Evolutionary conservation across 768 basidiomycete genomes (phyloP).

Genomic region (Calocera cornea): DNA sequence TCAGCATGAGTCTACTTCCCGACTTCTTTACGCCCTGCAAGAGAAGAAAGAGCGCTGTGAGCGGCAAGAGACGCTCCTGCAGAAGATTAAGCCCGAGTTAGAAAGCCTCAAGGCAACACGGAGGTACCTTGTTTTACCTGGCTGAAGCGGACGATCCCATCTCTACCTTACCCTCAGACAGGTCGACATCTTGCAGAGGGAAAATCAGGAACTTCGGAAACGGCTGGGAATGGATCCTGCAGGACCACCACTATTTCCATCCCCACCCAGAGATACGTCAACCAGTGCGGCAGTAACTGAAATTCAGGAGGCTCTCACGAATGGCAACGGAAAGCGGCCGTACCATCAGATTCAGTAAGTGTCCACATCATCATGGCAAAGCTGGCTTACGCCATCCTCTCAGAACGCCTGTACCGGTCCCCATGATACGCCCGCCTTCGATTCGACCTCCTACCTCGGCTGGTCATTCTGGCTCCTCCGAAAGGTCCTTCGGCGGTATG

Average conservation of each 20-base stretch:
- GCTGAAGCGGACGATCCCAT: not conserved
- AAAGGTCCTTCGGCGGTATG: not conserved
- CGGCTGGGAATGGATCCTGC: not conserved
- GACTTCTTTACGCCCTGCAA: not conserved
- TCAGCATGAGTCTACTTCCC: not conserved
- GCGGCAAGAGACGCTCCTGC: not conserved
- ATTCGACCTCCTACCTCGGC: not conserved
- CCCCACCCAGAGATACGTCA: not conserved
- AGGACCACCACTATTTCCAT: not conserved
- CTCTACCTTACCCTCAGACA: not conserved
- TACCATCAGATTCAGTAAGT: not conserved
- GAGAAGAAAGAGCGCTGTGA: not conserved
- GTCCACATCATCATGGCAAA: not conserved
- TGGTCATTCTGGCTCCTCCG: not conserved
- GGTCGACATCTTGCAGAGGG: not conserved
- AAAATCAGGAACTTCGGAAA: not conserved
- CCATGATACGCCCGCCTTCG: not conserved
- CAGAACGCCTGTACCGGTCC: not conserved
- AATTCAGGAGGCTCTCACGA: not conserved
- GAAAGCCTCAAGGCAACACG: not conserved
- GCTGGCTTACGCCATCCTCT: not conserved
- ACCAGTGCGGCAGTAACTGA: not conserved
- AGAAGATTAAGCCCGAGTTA: slow-evolving; percentile 1
- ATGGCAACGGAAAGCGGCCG: not conserved
- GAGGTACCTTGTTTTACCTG: not conserved